Base-by-base conservation (phyloP, 2,329 filamentous ascomycete genomes). In the Rhexocercosporidium sp. region DNA sequence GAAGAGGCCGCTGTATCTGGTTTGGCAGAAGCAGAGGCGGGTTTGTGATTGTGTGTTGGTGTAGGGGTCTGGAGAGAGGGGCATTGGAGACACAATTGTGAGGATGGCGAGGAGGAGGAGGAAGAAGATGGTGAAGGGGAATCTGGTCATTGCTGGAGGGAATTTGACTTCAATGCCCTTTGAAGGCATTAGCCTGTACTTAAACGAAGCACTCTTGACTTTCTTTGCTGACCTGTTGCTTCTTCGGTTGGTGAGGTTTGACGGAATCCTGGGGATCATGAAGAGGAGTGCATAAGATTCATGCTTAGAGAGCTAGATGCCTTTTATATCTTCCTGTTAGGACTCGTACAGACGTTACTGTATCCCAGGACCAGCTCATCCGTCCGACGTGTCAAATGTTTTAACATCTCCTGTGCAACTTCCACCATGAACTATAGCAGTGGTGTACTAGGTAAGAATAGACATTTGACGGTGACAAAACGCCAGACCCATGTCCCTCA, bases 11-110 rank as follows among this genome's bases (percentile, higher is more conserved):
- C 18, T 27, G 7, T 44, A 22, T 4, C 16, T 29, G 11, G 57
- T 66, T 39, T 22, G 25, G 47, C 63, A 65, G 22, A 47, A 29
- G 31, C 63, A 65, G 18, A 16, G 16, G 11, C n/a, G 29, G 14
- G 22, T 22, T 46, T 37, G 31, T 41, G 46, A 9, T 27, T 49
- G 27, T 25, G n/a, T 5, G 18, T 9, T 20, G 20, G 22, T 14
- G 9, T 25, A 8, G 14, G 14, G 16, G 14, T 14, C 11, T 46
- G 29, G 12, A 25, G 44, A 20, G 29, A 25, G 5, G 31, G 41
- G 22, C 22, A 20, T 31, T 37, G 16, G n/a, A 9, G 31, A 47
- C 18, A 25, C 37, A 3, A 11, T 49, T 16, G 59, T 6, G 64
- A 29, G 14, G 29, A 57, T 7, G 22, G 14, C 8, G 22, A n/a